Evolutionary conservation across 1,284 basidiomycete genomes (phyloP).

Genomic region (Apiotrichum sp.): DNA sequence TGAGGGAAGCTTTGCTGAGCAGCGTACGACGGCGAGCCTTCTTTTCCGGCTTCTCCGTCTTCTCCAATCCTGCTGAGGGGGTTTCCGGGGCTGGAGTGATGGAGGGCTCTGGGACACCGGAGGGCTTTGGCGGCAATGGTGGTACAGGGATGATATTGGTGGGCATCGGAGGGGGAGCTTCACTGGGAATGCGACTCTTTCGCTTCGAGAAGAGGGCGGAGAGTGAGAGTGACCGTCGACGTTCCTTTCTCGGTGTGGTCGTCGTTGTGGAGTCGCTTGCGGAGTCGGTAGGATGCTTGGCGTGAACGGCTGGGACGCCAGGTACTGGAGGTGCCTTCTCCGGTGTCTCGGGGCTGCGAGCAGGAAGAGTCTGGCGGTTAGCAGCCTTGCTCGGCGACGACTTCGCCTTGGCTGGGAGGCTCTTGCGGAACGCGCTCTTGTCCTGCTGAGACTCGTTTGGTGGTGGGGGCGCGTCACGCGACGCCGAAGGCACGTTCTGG

Average conservation of each 20-base stretch:
- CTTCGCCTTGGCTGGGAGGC: background rate
- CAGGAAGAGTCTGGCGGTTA: background rate
- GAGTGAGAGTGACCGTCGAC: slow-evolving; percentile 9
- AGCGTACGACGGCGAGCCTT: slow-evolving; percentile 10
- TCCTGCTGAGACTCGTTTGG: too few relatives aligned
- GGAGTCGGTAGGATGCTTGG: background rate
- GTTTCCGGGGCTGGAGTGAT: background rate
- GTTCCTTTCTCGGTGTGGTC: slow-evolving; percentile 4
- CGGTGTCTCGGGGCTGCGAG: background rate
- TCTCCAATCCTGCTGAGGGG: too few relatives aligned
- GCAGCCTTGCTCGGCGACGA: background rate
- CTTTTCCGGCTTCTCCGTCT: background rate
- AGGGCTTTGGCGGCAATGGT: background rate
- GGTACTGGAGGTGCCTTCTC: background rate
- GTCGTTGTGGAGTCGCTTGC: background rate
- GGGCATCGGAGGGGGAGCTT: background rate
- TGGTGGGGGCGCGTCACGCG: too few relatives aligned
- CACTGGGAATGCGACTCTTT: slow-evolving; percentile 5
- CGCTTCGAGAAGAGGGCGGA: slow-evolving; percentile 10
- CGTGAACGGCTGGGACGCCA: background rate
- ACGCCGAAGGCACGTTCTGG: background rate
- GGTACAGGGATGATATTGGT: slow-evolving; percentile 3
- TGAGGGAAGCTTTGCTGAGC: slow-evolving; percentile 1
- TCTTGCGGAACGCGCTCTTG: background rate
- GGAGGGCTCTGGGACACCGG: too few relatives aligned